Conservation (phyloP, 2,329 filamentous ascomycete genomes). For the Cryoendolithus antarcticus region DNA sequence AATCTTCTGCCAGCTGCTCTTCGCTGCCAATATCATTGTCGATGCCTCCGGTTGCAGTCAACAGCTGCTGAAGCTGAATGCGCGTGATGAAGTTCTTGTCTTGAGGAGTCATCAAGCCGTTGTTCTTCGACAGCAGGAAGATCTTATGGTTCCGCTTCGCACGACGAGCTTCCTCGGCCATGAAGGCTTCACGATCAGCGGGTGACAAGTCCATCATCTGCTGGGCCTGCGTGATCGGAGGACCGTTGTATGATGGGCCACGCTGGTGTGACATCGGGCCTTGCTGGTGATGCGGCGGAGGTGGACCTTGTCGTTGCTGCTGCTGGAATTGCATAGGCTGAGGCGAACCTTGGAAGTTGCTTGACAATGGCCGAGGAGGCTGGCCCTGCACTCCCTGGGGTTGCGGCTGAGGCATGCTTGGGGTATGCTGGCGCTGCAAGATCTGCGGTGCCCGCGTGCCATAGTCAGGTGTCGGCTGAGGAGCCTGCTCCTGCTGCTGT, state of each 20-base stretch:
- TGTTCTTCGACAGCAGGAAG: conserved; percentile 80
- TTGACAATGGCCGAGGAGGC: conserved; percentile 6
- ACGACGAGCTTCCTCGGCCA: conserved; percentile 84
- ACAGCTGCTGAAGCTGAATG: conserved; percentile 91
- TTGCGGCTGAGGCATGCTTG: conserved; percentile 8
- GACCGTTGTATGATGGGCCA: conserved; percentile 37
- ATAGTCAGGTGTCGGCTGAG: conserved; percentile 30
- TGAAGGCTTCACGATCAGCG: conserved; percentile 68
- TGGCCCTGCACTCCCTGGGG: conserved; percentile 12
- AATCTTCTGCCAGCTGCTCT: conserved; percentile 76
- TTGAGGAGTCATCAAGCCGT: conserved; percentile 95
- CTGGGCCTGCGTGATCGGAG: conserved; percentile 54
- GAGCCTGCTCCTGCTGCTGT: conserved; percentile 11
- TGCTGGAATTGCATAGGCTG: conserved; percentile 15
- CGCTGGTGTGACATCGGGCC: conserved; percentile 18
- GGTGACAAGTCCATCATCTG: conserved; percentile 68
- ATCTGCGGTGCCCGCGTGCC: conserved; percentile 28
- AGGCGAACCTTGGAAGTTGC: conserved; percentile 3
- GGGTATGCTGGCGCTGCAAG: conserved; percentile 24
- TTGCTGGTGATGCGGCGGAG: conserved; percentile 25
- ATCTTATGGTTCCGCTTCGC: conserved; percentile 99
- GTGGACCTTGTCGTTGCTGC: conserved; percentile 11
- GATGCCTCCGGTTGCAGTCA: conserved; percentile 79
- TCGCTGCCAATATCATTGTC: conserved; percentile 65
- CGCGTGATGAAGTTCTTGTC: conserved; percentile 99